Base-by-base conservation (phyloP, 306 rosid genomes). In the Prosopis cineraria region DNA sequence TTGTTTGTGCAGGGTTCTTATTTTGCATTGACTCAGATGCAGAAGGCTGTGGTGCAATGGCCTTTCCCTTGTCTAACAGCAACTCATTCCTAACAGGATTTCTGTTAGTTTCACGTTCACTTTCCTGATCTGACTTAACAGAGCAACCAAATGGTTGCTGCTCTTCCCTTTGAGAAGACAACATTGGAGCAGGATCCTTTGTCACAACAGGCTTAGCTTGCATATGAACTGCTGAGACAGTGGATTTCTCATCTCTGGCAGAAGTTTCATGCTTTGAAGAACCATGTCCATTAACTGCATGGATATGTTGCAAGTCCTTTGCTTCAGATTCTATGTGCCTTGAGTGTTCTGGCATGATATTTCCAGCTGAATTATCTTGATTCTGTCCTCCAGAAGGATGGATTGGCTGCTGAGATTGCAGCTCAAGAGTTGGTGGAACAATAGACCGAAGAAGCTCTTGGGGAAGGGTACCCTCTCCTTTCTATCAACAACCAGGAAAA, bases 401-500 rank as follows among this genome's bases (percentile, higher is more conserved):
- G 83, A 24, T 80, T 74, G 83, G 86, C 81, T 89, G 96, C 79
- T 80, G 96, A 55, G 56, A 74, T 79, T 86, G 99, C 85, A 79
- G 27, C 76, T 91, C 99, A 74, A 96, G 93, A 41, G 98, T 90
- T 34, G 99, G 97, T 24, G 99, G 99, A 81, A 78, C 88, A 81
- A 96, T 96, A 70, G 98, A 93, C 74, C 81, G 90, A 34, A 96
- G 94, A 82, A 96, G 99, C 76, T 96, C 99, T 86, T 90, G 99
- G 24, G 99, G 99, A n/a, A 96, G 92, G 29, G 89, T 83, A 72
- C 96, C 91, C 81, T 93, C 99, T 78, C 99, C 99, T 96, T 93
- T 96, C 99, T 96, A 87, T 63, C 80, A 84, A 81, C 77, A 74
- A 84, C 86, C 50, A 82, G 71, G 72, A 58, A 73, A 73, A 25